Conservation (phyloP, 768 basidiomycete species). For the Porphyrellus cyaneotinctus region DNA sequence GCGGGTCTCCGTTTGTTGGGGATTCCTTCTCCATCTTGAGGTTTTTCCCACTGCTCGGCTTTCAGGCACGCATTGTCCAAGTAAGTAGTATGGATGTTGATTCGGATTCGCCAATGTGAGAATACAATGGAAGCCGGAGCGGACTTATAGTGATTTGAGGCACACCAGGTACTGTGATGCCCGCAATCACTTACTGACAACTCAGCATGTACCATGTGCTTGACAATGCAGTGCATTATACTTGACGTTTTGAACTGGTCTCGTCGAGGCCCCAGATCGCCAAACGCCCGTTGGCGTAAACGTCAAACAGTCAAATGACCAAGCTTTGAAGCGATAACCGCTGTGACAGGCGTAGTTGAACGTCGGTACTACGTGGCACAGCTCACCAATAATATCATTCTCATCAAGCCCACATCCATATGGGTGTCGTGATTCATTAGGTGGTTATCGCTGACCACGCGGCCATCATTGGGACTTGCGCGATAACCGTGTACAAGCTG, state of each 20-base stretch:
- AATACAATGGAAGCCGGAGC: background rate
- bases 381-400: background rate
- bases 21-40: background rate
- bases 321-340: too few species aligned
- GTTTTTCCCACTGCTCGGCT: background rate
- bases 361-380: background rate
- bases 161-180: background rate
- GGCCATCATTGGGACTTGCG: background rate
- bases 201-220: background rate
- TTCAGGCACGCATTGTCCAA: background rate
- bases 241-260: background rate
- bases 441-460: background rate
- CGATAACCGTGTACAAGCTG: background rate
- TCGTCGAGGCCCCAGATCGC: too few species aligned
- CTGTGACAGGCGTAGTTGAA: too few species aligned
- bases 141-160: background rate
- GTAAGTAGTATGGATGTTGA: too few species aligned
- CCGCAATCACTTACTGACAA: background rate
- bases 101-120: background rate
- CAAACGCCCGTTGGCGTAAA: too few species aligned
- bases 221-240: background rate
- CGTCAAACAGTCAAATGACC: too few species aligned
- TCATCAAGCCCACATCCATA: too few species aligned
- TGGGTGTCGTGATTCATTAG: too few species aligned
- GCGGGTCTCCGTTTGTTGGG: conserved; percentile 5